Base-by-base conservation (phyloP, 768 basidiomycete species). In the Cystofilobasidium macerans region DNA sequence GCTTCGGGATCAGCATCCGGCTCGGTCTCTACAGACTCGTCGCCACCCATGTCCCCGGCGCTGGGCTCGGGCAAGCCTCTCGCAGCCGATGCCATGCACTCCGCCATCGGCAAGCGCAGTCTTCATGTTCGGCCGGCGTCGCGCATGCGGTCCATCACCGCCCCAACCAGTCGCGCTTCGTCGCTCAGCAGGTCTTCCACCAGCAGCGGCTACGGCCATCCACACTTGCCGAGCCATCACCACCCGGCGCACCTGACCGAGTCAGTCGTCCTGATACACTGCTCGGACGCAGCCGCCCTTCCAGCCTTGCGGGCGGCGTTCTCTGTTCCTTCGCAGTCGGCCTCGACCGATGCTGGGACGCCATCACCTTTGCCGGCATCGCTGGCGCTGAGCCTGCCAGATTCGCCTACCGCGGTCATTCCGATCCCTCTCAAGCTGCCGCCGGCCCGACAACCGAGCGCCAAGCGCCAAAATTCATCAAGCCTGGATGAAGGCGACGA, bases 241-340 rank as follows among this genome's bases (percentile, higher is more conserved):
- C 65, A 20, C 36, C 53, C 22, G 36, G 40, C 40, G 13, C 20
- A 61, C 18, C 51, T 26, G 2, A 28, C 47, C 36, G 65, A 67
- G 33, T 43, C 65, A 3, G 40, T 54, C 59, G 51, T 67, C 30
- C 47, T 54, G n/a, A 33, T 61, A 2, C 42, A 61, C 59, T 30
- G 61, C 5, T 67, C 65, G 36, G 59, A 67, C 36, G 51, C 65
- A 1, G 59, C 38, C 26, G 65, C 65, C 4, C 38, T 67, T 24
- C 24, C 58, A 3, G 48, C 60, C 30, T 18, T 67, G 6, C 48
- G 32, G 8, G n/a, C 60, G 14, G 65, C 65, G 26, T 61, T 67
- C 40, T 32, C 28, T 30, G 43, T 61, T 54, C 59, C 38, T 0
- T 57, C 58, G 12, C 57, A 28, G 58, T 51, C 42, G 33, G 28